phyloP scores from a whole-genome alignment of 2,329 filamentous ascomycete species.

The Paracorniculantispora psalliotae region DNA sequence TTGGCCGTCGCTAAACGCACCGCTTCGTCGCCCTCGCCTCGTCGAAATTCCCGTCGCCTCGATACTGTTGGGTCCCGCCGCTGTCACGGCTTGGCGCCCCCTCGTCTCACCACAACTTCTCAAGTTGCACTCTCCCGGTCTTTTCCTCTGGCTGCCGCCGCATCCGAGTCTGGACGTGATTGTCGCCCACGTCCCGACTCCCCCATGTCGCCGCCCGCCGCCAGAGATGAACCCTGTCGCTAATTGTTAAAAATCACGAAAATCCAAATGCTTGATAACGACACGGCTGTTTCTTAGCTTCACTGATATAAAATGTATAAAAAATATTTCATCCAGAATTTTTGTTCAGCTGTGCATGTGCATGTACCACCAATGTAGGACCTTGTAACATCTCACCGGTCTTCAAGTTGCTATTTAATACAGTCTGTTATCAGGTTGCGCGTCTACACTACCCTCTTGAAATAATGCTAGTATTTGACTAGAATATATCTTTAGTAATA shows the following conservation, averaged over 20 bases:
- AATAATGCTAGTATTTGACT: no score
- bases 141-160: constrained; percentile 2
- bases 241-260: constrained; percentile 1
- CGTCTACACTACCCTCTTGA: no score
- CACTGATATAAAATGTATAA: constrained; percentile 34
- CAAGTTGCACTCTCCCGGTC: neutral
- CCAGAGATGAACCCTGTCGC: constrained; percentile 6
- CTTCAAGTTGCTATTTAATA: no score
- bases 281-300: constrained; percentile 39
- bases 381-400: no score
- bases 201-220: neutral
- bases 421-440: no score
- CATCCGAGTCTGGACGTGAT: neutral
- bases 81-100: neutral
- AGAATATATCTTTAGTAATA: no score
- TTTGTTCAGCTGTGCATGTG: neutral
- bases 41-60: neutral
- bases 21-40: constrained; percentile 17
- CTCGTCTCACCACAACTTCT: neutral
- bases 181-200: constrained; percentile 12
- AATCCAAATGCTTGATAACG: constrained; percentile 19
- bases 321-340: constrained; percentile 23
- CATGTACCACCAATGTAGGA: no score
- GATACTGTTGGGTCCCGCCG: neutral
- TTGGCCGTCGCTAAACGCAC: constrained; percentile 77